These are phyloP conservation scores for Eucalyptus melliodora DNA, from an alignment of 345 rosid genomes.

Conservation along the genomic window DNA sequence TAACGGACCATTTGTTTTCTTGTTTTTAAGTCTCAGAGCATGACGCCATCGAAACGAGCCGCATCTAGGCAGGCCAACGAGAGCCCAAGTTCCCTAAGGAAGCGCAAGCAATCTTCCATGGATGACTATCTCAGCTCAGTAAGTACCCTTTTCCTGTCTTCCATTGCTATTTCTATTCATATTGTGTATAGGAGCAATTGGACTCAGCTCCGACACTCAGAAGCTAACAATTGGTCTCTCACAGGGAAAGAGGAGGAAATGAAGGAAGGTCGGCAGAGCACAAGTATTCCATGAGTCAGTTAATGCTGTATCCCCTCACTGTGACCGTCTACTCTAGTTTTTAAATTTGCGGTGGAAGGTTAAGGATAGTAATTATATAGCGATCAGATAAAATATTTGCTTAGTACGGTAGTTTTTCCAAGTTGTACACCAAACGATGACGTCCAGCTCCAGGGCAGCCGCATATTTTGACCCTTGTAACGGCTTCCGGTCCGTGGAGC, in stretches of 20 bases:
- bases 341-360: not conserved
- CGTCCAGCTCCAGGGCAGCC: not conserved
- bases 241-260: constrained; percentile 11
- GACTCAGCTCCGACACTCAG: not conserved
- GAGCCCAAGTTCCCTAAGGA: constrained; percentile 52
- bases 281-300: not conserved
- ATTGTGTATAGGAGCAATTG: not conserved
- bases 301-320: not conserved
- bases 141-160: not conserved
- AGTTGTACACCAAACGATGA: not conserved
- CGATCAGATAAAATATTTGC: not conserved
- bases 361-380: not conserved
- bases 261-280: not conserved
- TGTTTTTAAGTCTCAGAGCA: constrained; percentile 12
- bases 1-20: not conserved
- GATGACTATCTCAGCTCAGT: constrained; percentile 64
- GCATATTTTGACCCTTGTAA: not conserved
- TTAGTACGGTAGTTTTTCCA: not conserved
- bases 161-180: not conserved
- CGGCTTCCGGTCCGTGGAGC: not conserved
- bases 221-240: not conserved
- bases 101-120: constrained; percentile 77
- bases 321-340: not conserved
- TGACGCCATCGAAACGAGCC: constrained; percentile 70
- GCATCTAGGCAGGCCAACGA: constrained; percentile 52